These are phyloP conservation scores for Hypoxylon sp. DNA, from an alignment of 2,329 filamentous ascomycete species.

Conservation along the genomic window DNA sequence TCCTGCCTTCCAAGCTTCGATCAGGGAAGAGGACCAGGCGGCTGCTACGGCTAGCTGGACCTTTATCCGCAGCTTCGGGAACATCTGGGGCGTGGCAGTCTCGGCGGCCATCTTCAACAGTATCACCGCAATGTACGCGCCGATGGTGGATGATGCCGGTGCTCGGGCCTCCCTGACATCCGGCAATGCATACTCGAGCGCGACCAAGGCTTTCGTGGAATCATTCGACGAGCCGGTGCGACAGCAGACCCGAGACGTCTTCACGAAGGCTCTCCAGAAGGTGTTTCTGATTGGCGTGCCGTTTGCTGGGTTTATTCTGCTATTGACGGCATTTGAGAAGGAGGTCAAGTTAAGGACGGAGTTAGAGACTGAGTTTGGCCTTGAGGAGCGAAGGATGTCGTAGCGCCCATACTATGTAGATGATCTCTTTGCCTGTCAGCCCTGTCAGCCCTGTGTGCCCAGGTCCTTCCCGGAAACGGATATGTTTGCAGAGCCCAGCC, in stretches of 20 bases:
- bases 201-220: slow-evolving; percentile 29
- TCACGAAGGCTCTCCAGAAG: slow-evolving; percentile 45
- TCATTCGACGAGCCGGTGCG: slow-evolving; percentile 21
- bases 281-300: slow-evolving; percentile 50
- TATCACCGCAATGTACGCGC: slow-evolving; percentile 16
- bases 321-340: slow-evolving; percentile 47
- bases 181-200: slow-evolving; percentile 35
- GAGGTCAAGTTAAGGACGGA: slow-evolving; percentile 49
- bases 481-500: too few species aligned
- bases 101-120: slow-evolving; percentile 49
- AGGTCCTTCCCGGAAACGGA: too few species aligned
- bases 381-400: slow-evolving; percentile 43
- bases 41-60: slow-evolving; percentile 48
- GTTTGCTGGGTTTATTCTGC: slow-evolving; percentile 45
- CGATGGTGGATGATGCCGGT: slow-evolving; percentile 14
- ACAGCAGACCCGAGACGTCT: slow-evolving; percentile 46
- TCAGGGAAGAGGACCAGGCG: slow-evolving; percentile 43
- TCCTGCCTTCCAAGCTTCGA: slow-evolving; percentile 49
- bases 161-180: slow-evolving; percentile 18
- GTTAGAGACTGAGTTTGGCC: slow-evolving; percentile 51
- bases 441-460: too few species aligned
- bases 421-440: too few species aligned
- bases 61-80: slow-evolving; percentile 52
- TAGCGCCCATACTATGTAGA: too few species aligned
- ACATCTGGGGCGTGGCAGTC: slow-evolving; percentile 52